These are phyloP conservation scores for Pseudevernia furfuracea DNA, from an alignment of 495 filamentous ascomycete species.

Conservation along the genomic window DNA sequence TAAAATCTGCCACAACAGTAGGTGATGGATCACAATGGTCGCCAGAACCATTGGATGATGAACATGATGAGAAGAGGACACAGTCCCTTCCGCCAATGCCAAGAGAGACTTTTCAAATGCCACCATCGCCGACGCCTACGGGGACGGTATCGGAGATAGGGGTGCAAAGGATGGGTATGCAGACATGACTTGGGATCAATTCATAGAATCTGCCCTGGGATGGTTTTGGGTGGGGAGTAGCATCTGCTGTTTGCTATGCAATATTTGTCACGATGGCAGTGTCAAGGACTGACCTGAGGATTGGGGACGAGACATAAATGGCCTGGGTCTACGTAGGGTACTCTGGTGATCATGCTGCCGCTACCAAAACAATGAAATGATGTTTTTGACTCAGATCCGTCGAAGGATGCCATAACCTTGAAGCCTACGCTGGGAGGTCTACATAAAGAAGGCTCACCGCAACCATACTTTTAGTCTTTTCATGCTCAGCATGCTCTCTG, in stretches of 20 bases:
- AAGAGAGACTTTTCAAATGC: background rate
- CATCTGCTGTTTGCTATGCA: background rate
- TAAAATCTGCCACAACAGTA: background rate
- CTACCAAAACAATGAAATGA: background rate
- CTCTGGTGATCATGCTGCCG: background rate
- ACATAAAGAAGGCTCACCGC: background rate
- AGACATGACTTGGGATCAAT: background rate
- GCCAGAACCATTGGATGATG: background rate
- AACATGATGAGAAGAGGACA: background rate
- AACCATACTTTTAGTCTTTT: background rate
- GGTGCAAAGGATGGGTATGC: conserved; percentile 5
- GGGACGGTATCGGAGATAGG: background rate
- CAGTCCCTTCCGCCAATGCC: background rate
- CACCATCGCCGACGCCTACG: background rate
- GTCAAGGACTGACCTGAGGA: background rate
- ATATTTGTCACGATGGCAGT: background rate
- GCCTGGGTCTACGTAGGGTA: background rate
- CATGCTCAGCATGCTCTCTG: background rate
- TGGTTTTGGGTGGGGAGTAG: background rate
- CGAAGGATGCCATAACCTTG: background rate
- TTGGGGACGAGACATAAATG: background rate
- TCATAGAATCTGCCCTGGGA: background rate
- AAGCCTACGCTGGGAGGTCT: background rate
- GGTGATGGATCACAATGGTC: background rate
- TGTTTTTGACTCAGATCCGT: background rate